Evolutionary conservation across 73 alveolate species (phyloP), one percentile per base, ranked within the genome.

Genomic region (Paramecium sexaurelia): DNA sequence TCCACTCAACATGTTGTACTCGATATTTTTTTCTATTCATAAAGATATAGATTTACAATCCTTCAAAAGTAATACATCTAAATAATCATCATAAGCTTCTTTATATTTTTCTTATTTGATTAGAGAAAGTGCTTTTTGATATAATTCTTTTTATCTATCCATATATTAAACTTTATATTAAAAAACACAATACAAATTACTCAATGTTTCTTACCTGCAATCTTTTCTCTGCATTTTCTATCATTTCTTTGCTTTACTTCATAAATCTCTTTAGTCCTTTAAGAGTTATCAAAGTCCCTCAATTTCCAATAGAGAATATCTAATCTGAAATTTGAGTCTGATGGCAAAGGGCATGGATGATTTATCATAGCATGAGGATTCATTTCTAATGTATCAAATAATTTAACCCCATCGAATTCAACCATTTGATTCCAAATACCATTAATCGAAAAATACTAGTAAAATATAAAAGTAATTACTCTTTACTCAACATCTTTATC

Each of bases 311-410:
- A 88, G 20, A 88, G 45, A 9, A 92, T 71, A 82, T 92, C 96
- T 29, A 69, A 32, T 33, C 96, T 55, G 47, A 45, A 85, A 45
- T 78, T 85, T 57, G 94, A 61, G 33, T 92, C 96, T 20, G 94
- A 86, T 2, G 96, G 96, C 20, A 92, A 47, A 71, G 94, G 94
- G 32, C 67, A 47, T 3, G 90, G 92, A 57, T 75, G 94, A 86
- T 71, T 85, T 7, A 84, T 87, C 85, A 92, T 47, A 6, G 29
- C 56, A 66, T 56, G 88, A 36, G 96, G 96, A 61, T 56, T 36
- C 57, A 82, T 75, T 29, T 33, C 73, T 35, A 41, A 56, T 8
- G 68, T 57, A 47, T 88, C 94, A 69, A 88, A 88, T 36, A 61
- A 68, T 88, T 69, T 88, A 37, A 41, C 91, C 27, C 87, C 94